Base-by-base conservation (phyloP, 2,329 filamentous ascomycete species). In the Fusarium sp. region DNA sequence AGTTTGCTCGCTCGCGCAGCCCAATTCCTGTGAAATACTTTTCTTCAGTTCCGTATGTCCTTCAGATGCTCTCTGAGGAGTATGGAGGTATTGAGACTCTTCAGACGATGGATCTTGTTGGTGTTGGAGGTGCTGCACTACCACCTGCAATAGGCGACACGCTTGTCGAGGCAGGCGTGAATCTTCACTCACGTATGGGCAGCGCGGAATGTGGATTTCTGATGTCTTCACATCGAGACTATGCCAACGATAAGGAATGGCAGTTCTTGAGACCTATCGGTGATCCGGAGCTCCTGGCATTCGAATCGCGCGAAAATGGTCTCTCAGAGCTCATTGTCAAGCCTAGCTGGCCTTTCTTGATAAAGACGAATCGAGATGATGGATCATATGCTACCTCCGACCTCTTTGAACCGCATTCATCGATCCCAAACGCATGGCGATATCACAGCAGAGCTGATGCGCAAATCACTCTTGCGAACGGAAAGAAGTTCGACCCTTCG, bases 401-500 rank as follows among this genome's bases (percentile, higher is more conserved):
- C 75, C 76, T 92, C 2, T 92, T 92, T 65, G 83, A 84, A 56
- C 81, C 81, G 3, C 90, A 92, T 74, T 74, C 83, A 1, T 80
- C 69, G 0, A 86, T 88, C 11, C 61, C 78, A 1, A 80, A 86
- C 58, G 87, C 88, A 0, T 92, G 90, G 89, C 84, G 85, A 37
- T 91, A 91, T 73, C 84, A 90, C 57, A 88, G 87, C 2, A 82
- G 90, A 41, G 85, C 85, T 1, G 91, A 92, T 70, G 85, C 87
- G 6, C 89, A 89, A 56, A 83, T 92, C 38, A 88, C 87, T 0
- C 82, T 92, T 7, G 81, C 88, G 13, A 92, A 89, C 10, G 90
- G 90, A 4, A 91, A 92, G 81, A 92, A 92, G 71, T 91, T 92
- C 65, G 89, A 92, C 70, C 90, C 90, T 2, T 85, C 86, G 3